phyloP scores from a whole-genome alignment of 352 stramenopile genomes.

The Phytophthora crassamura region DNA sequence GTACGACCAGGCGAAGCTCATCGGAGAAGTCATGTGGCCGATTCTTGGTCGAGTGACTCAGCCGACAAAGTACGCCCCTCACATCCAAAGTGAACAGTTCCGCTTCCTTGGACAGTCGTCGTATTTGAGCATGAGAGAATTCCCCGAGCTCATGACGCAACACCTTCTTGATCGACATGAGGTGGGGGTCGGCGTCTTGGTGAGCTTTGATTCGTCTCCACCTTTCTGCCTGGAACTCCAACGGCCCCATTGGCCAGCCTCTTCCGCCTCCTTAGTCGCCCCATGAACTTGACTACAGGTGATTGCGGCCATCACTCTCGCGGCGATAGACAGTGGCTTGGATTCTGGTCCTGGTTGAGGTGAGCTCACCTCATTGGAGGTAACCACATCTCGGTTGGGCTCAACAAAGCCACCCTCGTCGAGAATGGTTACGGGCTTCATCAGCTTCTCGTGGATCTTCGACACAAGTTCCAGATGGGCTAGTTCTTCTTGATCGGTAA shows the following conservation, averaged over 20 bases:
- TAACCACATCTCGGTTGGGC: too few relatives aligned
- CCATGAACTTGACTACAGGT: background rate
- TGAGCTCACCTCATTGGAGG: too few relatives aligned
- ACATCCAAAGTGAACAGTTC: background rate
- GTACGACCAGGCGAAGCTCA: background rate
- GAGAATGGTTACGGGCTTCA: background rate
- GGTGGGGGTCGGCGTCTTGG: background rate
- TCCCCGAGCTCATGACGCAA: too few relatives aligned
- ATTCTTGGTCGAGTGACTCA: background rate
- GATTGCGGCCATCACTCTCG: background rate
- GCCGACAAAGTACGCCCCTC: background rate
- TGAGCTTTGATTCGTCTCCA: slow-evolving; percentile 5
- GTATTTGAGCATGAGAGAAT: too few relatives aligned
- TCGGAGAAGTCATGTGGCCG: background rate
- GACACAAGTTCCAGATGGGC: slow-evolving; percentile 9
- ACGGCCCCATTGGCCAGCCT: background rate
- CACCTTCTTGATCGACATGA: background rate
- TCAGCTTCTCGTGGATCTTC: background rate
- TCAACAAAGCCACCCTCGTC: background rate
- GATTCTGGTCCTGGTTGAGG: too few relatives aligned
- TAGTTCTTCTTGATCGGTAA: background rate
- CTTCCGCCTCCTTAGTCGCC: too few relatives aligned
- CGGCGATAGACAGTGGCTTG: background rate
- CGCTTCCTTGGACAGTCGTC: background rate
- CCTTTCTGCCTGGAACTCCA: slow-evolving; percentile 5